A percentile compares a stretch with the other conserved stretches of the same genome.
These are phyloP conservation scores for Thermomucor indicae-seudaticae DNA, from an alignment of 371 early-diverging fungal species.

Conservation along the genomic window DNA sequence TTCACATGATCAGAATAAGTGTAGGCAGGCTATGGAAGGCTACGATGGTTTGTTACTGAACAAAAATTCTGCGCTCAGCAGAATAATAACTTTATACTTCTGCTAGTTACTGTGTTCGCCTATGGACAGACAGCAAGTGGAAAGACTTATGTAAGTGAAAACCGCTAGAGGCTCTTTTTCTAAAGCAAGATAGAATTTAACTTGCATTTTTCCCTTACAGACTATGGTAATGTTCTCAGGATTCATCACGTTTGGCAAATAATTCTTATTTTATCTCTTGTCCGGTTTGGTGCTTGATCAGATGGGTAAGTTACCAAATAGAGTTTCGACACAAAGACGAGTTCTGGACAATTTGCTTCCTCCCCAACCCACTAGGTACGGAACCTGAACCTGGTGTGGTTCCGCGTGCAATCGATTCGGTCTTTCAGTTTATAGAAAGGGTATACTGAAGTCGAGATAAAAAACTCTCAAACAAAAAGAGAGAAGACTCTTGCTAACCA, in stretches of 20 bases:
- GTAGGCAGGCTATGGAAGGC: slow-evolving; percentile 14
- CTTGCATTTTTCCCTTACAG: background rate
- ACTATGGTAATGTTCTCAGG: background rate
- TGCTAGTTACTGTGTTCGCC: slow-evolving; percentile 66
- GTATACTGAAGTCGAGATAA: no score
- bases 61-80: background rate
- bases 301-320: slow-evolving; percentile 20
- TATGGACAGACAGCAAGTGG: slow-evolving; percentile 86
- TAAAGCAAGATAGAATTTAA: no score
- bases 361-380: slow-evolving; percentile 55
- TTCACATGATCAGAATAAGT: background rate
- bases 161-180: no score
- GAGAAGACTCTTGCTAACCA: background rate
- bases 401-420: slow-evolving; percentile 44
- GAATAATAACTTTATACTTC: background rate
- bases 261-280: background rate
- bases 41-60: slow-evolving; percentile 11
- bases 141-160: slow-evolving; percentile 59
- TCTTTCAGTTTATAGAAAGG: slow-evolving; percentile 49
- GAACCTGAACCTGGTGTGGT: slow-evolving; percentile 56
- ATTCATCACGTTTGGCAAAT: slow-evolving; percentile 21
- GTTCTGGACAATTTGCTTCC: no score
- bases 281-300: slow-evolving; percentile 1
- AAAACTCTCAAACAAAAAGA: no score
- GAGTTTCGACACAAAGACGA: background rate